phyloP scores from a whole-genome alignment of 441 rosid genomes.

The Dalechampia spathulata region DNA sequence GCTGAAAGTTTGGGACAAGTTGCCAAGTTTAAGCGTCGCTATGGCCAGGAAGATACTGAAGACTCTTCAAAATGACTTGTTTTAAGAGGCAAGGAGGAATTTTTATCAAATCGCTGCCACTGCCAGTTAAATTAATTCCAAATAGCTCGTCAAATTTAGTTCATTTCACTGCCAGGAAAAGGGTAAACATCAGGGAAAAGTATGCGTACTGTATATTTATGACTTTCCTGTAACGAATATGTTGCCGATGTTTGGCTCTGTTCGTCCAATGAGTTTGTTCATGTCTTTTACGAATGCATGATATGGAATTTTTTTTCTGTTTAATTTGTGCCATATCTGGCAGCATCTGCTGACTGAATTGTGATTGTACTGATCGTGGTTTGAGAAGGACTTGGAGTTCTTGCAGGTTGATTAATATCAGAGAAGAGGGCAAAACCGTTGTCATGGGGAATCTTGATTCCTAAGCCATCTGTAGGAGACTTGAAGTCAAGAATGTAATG shows the following conservation, averaged over 20 bases:
- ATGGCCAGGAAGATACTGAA: conserved; percentile 51
- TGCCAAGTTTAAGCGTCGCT: conserved; percentile 77
- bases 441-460: no score
- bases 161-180: not conserved
- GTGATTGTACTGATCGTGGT: no score
- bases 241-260: not conserved
- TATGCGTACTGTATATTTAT: not conserved
- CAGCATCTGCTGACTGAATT: no score
- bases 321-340: not conserved
- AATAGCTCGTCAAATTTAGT: not conserved
- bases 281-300: not conserved
- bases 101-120: no score
- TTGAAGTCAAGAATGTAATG: no score
- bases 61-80: conserved; percentile 28
- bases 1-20: conserved; percentile 79
- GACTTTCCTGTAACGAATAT: not conserved
- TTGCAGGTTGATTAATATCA: not conserved
- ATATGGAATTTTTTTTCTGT: no score
- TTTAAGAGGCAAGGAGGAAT: not conserved
- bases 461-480: no score
- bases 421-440: no score
- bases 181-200: not conserved
- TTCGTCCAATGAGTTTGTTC: not conserved
- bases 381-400: no score
- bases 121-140: not conserved